A percentile compares a stretch with the other conserved stretches of the same genome.
Evolutionary conservation across 345 rosid genomes (phyloP).

Genomic region (Cochlearia excelsa): DNA sequence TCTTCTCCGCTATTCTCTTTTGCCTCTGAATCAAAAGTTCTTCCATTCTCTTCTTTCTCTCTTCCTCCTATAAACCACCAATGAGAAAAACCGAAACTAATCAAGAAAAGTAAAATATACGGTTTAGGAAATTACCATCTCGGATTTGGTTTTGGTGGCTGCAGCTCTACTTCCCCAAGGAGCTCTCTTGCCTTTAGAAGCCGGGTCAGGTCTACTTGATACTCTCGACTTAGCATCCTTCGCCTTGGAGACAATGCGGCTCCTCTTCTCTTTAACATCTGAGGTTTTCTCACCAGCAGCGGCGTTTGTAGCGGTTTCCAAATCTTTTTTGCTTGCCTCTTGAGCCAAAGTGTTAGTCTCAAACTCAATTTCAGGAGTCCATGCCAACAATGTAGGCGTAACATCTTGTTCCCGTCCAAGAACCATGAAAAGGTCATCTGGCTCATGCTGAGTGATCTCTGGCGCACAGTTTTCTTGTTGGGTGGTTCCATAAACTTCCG

Average conservation of each 20-base stretch:
- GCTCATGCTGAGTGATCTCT: slow-evolving; percentile 50
- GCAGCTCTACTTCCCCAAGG: slow-evolving; percentile 56
- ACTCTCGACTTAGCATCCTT: slow-evolving; percentile 57
- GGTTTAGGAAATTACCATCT: slow-evolving; percentile 47
- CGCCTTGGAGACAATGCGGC: slow-evolving; percentile 38
- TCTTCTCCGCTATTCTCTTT: slow-evolving; percentile 93
- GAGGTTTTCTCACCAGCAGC: slow-evolving; percentile 34
- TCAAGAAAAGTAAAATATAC: not conserved
- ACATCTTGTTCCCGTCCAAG: slow-evolving; percentile 63
- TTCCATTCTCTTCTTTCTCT: slow-evolving; percentile 71
- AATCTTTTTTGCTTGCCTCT: slow-evolving; percentile 38
- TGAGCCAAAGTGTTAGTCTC: slow-evolving; percentile 46
- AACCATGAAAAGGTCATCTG: slow-evolving; percentile 94
- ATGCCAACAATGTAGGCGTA: slow-evolving; percentile 43
- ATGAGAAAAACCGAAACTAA: slow-evolving; percentile 15
- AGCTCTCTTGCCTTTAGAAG: slow-evolving; percentile 55
- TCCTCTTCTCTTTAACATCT: slow-evolving; percentile 39
- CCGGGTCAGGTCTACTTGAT: slow-evolving; percentile 47
- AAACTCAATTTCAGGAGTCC: slow-evolving; percentile 82
- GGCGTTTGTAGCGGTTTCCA: slow-evolving; percentile 37
- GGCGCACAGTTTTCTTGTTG: slow-evolving; percentile 40
- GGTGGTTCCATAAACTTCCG: slow-evolving; percentile 48
- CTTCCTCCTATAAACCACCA: slow-evolving; percentile 68
- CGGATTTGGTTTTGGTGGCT: slow-evolving; percentile 55
- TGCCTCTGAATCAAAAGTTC: slow-evolving; percentile 71